phyloP scores from a whole-genome alignment of 176 grass and related monocot species.

The Chrysopogon serrulatus region DNA sequence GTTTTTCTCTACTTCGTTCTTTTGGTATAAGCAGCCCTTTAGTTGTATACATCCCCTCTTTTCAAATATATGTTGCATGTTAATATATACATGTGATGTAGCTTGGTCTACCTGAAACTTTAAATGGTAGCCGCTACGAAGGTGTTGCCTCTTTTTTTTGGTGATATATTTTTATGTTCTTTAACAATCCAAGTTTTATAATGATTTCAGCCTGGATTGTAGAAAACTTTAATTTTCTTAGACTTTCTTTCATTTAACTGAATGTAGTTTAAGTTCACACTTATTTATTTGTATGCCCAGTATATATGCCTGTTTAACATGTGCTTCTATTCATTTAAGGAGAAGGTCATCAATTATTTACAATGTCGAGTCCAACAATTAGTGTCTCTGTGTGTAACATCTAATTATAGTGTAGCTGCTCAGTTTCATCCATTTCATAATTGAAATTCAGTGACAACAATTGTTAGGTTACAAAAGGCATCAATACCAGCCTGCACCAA shows the following conservation, averaged over 20 bases:
- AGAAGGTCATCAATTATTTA: not conserved
- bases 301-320: not conserved
- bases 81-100: not conserved
- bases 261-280: not conserved
- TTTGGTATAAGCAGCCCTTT: conserved; percentile 1
- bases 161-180: not conserved
- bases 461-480: not conserved
- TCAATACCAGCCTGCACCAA: not conserved
- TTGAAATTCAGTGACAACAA: not conserved
- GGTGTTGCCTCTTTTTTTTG: not conserved
- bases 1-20: conserved; percentile 1
- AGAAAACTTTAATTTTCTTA: not conserved
- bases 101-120: not conserved
- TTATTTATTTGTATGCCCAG: not conserved
- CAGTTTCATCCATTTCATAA: not conserved
- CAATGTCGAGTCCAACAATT: not conserved
- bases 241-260: not conserved
- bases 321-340: not conserved
- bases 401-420: not conserved
- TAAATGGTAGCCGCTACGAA: not conserved
- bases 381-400: not conserved
- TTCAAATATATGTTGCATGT: not conserved
- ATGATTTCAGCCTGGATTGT: not conserved
- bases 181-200: not conserved
- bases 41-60: not conserved